These are phyloP conservation scores for Diaporthe australafricana DNA, from an alignment of 2,329 filamentous ascomycete genomes.

Conservation along the genomic window DNA sequence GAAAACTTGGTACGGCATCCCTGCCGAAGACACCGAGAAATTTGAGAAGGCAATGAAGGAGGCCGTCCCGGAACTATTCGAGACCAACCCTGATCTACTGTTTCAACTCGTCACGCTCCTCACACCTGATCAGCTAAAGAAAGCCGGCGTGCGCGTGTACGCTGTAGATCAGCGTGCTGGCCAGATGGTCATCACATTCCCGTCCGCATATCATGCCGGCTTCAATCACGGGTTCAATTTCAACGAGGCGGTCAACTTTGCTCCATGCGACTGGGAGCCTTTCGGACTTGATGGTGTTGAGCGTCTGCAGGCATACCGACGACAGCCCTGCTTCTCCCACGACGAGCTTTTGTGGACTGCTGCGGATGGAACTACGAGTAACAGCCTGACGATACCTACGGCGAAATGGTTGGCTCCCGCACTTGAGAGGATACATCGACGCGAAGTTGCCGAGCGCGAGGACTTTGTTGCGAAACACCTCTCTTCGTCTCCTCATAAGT, in stretches of 20 bases:
- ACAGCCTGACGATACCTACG: slow-evolving; percentile 79
- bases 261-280: slow-evolving; percentile 93
- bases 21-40: slow-evolving; percentile 90
- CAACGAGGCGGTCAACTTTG: slow-evolving; percentile 99
- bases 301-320: slow-evolving; percentile 85
- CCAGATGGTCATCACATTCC: slow-evolving; percentile 96
- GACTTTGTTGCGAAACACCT: slow-evolving; percentile 76
- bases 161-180: slow-evolving; percentile 96
- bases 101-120: slow-evolving; percentile 98
- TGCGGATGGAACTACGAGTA: slow-evolving; percentile 78
- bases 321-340: slow-evolving; percentile 96
- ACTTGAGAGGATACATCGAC: slow-evolving; percentile 79
- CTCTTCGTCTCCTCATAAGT: slow-evolving; percentile 64
- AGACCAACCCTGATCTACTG: slow-evolving; percentile 94
- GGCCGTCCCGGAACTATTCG: slow-evolving; percentile 94
- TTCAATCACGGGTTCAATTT: slow-evolving; percentile 99
- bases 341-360: slow-evolving; percentile 95
- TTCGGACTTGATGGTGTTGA: slow-evolving; percentile 89
- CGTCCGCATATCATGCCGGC: slow-evolving; percentile 95
- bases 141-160: slow-evolving; percentile 92
- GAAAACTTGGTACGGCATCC: slow-evolving; percentile 99
- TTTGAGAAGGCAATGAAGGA: slow-evolving; percentile 96
- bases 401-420: slow-evolving; percentile 96
- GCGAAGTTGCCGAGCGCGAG: slow-evolving; percentile 77
- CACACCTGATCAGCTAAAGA: slow-evolving; percentile 91